These are phyloP conservation scores for Physcomitrellopsis africana DNA, from an alignment of 225 moss, liverwort and hornwort species.

Conservation along the genomic window DNA sequence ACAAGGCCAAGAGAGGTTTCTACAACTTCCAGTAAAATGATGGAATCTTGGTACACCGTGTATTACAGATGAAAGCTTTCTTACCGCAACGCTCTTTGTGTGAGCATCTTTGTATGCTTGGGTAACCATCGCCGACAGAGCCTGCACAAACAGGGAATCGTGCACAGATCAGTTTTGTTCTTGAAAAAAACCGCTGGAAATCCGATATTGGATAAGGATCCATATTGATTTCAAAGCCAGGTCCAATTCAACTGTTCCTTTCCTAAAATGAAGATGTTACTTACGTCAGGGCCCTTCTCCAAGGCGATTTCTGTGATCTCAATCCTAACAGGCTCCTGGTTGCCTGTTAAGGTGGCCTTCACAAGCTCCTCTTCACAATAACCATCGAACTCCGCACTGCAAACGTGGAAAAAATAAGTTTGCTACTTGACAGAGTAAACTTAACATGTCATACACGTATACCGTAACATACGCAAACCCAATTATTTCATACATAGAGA, in stretches of 20 bases:
- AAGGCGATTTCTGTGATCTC: constrained; percentile 67
- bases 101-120: constrained; percentile 78
- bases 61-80: not conserved
- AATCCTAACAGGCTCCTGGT: constrained; percentile 70
- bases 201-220: no score
- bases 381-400: constrained; percentile 72
- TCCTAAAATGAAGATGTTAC: not conserved
- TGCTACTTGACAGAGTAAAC: no score
- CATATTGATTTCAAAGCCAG: no score
- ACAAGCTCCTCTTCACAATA: constrained; percentile 66
- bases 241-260: no score
- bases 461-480: no score
- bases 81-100: constrained; percentile 59
- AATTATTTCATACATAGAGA: no score
- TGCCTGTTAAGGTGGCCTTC: constrained; percentile 73
- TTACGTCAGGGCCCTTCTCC: constrained; percentile 57
- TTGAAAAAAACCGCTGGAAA: no score
- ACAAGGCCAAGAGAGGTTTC: not conserved
- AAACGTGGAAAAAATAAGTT: not conserved
- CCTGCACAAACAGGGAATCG: constrained; percentile 6
- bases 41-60: not conserved
- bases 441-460: no score
- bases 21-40: not conserved
- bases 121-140: constrained; percentile 55
- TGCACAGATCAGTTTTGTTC: no score